A percentile compares a stretch with the other conserved stretches of the same genome.
Conservation (phyloP, 305 asterid species). For the Andrographis paniculata region DNA sequence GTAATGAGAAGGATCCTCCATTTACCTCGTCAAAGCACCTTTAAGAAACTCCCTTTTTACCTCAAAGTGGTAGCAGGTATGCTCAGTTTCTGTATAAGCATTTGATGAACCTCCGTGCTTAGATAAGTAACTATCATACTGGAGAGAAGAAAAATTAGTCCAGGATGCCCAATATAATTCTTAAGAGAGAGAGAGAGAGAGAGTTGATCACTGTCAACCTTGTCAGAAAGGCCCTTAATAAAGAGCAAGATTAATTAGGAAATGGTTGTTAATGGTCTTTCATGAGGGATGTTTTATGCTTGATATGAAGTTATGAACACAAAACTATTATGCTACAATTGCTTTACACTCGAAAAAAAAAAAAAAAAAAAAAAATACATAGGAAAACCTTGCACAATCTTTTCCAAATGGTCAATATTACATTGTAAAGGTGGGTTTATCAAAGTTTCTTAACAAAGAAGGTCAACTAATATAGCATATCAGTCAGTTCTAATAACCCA, state of each 20-base stretch:
- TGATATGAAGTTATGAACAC: not conserved
- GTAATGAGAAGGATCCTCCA: constrained; percentile 8
- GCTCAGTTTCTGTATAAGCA: constrained; percentile 93
- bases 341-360: not conserved
- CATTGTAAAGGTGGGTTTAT: not conserved
- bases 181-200: not conserved
- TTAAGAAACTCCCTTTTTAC: constrained; percentile 81
- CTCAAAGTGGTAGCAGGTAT: constrained; percentile 90
- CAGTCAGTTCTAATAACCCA: no score
- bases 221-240: not conserved
- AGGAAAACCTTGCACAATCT: not conserved
- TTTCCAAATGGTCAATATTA: constrained; percentile 3
- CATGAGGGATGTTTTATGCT: no score
- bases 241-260: no score
- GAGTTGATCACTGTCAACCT: no score
- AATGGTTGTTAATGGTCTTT: no score
- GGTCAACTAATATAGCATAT: no score
- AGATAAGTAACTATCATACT: constrained; percentile 96
- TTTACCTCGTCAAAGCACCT: constrained; percentile 86
- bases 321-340: not conserved
- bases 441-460: no score
- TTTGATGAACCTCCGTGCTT: constrained; percentile 96
- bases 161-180: constrained; percentile 8
- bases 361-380: no score
- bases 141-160: constrained; percentile 39